Percentiles rank a stretch among this genome's conserved stretches.
phyloP scores from a whole-genome alignment of 2,329 filamentous ascomycete genomes.

The Aspergillus sp. region DNA sequence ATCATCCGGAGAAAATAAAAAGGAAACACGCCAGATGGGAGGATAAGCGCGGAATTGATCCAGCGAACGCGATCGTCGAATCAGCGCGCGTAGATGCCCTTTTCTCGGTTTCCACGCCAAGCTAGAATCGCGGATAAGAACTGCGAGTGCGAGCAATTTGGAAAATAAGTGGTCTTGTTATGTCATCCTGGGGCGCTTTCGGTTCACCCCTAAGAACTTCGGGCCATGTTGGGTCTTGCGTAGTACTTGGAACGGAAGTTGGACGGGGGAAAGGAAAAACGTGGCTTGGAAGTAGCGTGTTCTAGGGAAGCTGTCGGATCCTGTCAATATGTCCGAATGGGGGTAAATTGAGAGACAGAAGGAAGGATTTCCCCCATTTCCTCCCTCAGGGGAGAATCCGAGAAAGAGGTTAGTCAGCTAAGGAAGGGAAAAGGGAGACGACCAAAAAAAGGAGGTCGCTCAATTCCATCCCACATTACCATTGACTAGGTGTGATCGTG shows the following conservation, averaged over 20 bases:
- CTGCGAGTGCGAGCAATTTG: not conserved
- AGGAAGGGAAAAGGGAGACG: not conserved
- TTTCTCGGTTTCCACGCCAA: slow-evolving; percentile 24
- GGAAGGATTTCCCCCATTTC: not conserved
- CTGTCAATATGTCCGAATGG: not conserved
- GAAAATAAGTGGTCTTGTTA: slow-evolving; percentile 6
- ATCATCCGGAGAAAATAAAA: slow-evolving; percentile 15
- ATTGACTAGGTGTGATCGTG: not conserved
- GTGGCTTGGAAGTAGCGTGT: slow-evolving; percentile 4
- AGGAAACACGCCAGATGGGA: slow-evolving; percentile 20
- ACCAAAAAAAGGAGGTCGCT: not conserved
- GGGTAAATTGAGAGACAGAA: not conserved
- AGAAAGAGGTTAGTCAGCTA: not conserved
- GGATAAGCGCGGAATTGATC: slow-evolving; percentile 24
- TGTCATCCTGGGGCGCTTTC: slow-evolving; percentile 17
- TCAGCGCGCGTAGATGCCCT: slow-evolving; percentile 25
- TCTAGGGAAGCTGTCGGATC: not conserved
- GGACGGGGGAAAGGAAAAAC: slow-evolving; percentile 1
- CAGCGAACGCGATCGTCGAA: slow-evolving; percentile 26
- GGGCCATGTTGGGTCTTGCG: slow-evolving; percentile 14
- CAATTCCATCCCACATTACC: not conserved
- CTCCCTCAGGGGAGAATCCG: not conserved
- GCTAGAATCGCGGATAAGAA: slow-evolving; percentile 16
- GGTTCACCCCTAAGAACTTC: not conserved
- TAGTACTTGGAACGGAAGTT: not conserved